Conservation (phyloP, 2,329 filamentous ascomycete species). For the Huntiella omanensis region DNA sequence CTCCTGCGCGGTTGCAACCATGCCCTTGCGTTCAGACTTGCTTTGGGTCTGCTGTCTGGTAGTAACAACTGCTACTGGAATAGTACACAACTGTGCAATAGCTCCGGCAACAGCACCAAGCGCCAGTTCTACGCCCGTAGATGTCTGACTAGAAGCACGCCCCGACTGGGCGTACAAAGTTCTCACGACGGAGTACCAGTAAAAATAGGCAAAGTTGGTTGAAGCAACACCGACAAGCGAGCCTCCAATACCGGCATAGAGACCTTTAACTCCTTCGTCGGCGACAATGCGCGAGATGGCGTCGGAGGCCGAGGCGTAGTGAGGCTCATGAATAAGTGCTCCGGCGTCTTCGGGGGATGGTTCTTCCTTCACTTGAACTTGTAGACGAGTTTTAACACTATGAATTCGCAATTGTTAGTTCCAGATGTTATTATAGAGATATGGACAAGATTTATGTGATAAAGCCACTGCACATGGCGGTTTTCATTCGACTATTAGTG, state of each 20-base stretch:
- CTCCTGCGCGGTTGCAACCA: slow-evolving; percentile 74
- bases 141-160: slow-evolving; percentile 36
- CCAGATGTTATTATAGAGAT: no score
- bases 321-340: slow-evolving; percentile 29
- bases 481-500: no score
- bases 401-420: neutral
- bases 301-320: slow-evolving; percentile 78
- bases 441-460: no score
- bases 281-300: slow-evolving; percentile 70
- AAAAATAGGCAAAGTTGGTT: slow-evolving; percentile 98
- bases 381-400: slow-evolving; percentile 88
- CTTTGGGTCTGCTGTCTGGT: slow-evolving; percentile 88
- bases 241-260: slow-evolving; percentile 79
- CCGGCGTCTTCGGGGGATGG: slow-evolving; percentile 24
- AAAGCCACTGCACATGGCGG: no score
- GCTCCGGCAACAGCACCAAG: slow-evolving; percentile 80
- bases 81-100: slow-evolving; percentile 85
- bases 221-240: slow-evolving; percentile 82
- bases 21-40: slow-evolving; percentile 66
- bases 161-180: slow-evolving; percentile 52
- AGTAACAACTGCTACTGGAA: slow-evolving; percentile 87
- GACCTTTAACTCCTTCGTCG: slow-evolving; percentile 59
- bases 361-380: slow-evolving; percentile 53
- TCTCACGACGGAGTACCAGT: slow-evolving; percentile 89
- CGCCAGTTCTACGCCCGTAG: slow-evolving; percentile 64